Evolutionary conservation across 352 stramenopile genomes (phyloP).

Genomic region (Globisporangium emineosum): DNA sequence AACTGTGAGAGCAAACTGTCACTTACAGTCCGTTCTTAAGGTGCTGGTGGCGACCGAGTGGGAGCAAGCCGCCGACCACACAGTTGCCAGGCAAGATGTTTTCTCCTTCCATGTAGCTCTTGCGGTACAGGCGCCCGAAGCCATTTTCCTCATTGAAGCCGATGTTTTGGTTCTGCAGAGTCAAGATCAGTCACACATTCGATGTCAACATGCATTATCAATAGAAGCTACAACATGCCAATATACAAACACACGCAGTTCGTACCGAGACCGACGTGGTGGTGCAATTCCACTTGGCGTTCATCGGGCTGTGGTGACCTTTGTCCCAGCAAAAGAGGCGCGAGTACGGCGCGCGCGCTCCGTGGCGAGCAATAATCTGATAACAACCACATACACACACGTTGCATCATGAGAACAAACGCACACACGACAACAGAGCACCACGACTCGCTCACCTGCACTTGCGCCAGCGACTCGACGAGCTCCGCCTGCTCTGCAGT

Average conservation of each 20-base stretch:
- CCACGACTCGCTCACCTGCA: conserved; percentile 38
- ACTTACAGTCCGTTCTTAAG: conserved; percentile 65
- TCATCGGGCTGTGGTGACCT: conserved; percentile 66
- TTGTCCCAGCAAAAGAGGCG: conserved; percentile 79
- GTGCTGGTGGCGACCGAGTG: conserved; percentile 75
- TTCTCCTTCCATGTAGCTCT: conserved; percentile 68
- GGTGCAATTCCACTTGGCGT: conserved; percentile 69
- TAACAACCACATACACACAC: background rate
- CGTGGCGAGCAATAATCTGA: conserved; percentile 73
- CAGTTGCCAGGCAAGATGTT: conserved; percentile 82
- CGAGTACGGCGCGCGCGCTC: conserved; percentile 68
- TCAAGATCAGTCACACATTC: background rate
- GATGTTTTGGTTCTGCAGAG: conserved; percentile 68
- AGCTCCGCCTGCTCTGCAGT: conserved; percentile 44
- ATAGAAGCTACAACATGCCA: background rate
- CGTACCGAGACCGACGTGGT: conserved; percentile 71
- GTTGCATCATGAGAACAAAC: background rate
- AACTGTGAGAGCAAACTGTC: background rate
- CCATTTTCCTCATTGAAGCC: conserved; percentile 40
- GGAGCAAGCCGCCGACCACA: conserved; percentile 67
- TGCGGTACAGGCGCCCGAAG: conserved; percentile 75
- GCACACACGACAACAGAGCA: background rate
- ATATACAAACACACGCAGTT: background rate
- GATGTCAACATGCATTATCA: background rate
- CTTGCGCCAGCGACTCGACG: conserved; percentile 78